Evolutionary conservation across 441 rosid genomes (phyloP).

Genomic region (Populus trichocarpa): DNA sequence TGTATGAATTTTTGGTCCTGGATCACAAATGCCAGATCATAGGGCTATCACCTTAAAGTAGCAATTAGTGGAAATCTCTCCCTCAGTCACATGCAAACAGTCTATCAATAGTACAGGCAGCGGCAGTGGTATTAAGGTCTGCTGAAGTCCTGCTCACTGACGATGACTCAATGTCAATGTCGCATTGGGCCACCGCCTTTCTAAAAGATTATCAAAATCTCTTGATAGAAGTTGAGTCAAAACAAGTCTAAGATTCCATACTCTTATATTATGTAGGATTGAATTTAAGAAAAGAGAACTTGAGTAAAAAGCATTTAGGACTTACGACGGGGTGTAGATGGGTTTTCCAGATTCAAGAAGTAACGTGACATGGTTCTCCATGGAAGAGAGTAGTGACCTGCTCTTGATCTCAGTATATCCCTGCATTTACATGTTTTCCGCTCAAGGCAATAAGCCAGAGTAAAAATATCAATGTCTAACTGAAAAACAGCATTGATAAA

Average conservation of each 20-base stretch:
- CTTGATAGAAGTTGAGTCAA: neutral
- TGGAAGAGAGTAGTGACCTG: constrained; percentile 78
- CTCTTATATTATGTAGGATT: neutral
- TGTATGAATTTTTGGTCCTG: neutral
- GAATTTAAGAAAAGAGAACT: neutral
- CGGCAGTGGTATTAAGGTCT: neutral
- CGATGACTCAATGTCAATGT: neutral
- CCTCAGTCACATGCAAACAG: neutral
- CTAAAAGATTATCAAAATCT: neutral
- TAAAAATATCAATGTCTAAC: neutral
- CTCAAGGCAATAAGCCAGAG: neutral
- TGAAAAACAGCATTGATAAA: neutral
- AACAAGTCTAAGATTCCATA: neutral
- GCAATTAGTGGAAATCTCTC: neutral
- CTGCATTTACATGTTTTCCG: constrained; percentile 32
- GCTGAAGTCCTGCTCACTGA: neutral
- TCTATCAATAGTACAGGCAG: neutral
- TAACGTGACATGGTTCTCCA: constrained; percentile 82
- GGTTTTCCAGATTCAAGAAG: constrained; percentile 71
- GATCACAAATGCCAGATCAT: neutral
- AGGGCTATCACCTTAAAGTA: neutral
- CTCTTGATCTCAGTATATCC: constrained; percentile 85
- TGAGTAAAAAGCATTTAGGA: constrained; percentile 5
- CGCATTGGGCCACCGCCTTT: neutral
- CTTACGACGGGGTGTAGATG: constrained; percentile 72